Evolutionary conservation across 1,284 basidiomycete genomes (phyloP).

Genomic region (Rhodotorula sp.): DNA sequence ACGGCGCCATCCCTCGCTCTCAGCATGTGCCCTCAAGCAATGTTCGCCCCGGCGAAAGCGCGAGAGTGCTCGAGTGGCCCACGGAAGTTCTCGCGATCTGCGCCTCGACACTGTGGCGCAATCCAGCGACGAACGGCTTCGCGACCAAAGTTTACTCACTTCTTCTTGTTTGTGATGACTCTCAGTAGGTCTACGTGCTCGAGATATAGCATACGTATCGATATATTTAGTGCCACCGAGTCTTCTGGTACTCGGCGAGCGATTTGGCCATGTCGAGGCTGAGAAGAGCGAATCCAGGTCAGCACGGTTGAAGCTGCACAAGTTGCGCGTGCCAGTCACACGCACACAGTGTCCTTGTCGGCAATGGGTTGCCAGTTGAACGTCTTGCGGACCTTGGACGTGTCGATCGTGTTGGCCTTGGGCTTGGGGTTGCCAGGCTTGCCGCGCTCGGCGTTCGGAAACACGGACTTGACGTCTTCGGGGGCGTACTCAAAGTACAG

Average conservation of each 20-base stretch:
- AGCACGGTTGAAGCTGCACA: background rate
- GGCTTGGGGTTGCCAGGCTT: conserved; percentile 16
- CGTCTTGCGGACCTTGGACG: conserved; percentile 21
- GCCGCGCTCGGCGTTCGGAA: conserved; percentile 35
- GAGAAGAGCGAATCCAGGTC: background rate
- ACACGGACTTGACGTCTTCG: conserved; percentile 12
- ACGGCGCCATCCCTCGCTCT: too few species aligned
- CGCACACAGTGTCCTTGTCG: conserved; percentile 33
- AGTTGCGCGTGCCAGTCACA: background rate
- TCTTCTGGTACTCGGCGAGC: conserved; percentile 35
- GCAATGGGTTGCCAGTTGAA: conserved; percentile 34
- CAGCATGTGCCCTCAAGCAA: too few species aligned
- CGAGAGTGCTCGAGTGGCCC: too few species aligned
- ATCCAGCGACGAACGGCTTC: too few species aligned
- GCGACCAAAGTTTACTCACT: too few species aligned
- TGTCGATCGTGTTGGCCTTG: conserved; percentile 36
- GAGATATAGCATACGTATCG: background rate
- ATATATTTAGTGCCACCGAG: conserved; percentile 14
- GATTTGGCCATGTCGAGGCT: conserved; percentile 33
- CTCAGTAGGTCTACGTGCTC: background rate
- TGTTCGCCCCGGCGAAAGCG: too few species aligned
- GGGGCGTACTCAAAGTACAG: conserved; percentile 18
- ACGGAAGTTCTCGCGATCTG: too few species aligned
- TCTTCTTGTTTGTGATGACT: too few species aligned
- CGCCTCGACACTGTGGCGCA: too few species aligned